Evolutionary conservation across 805 yeast species (phyloP), one percentile per base, ranked within the genome.

Genomic region (Lipomyces lipofer): DNA sequence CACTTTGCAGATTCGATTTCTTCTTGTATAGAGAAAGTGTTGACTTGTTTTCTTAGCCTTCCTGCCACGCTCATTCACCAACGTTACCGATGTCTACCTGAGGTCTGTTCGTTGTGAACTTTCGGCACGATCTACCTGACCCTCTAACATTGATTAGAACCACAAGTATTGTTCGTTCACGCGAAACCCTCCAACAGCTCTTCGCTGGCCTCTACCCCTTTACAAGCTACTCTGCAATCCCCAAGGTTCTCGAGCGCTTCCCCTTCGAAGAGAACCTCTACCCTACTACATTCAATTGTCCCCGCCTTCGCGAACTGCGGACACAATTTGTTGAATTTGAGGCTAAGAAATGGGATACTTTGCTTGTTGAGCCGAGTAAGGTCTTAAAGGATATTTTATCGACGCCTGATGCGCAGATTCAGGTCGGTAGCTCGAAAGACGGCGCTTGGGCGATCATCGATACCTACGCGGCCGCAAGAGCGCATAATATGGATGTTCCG

Each of bases 261-360:
- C 52, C 59, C 21, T 51, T 62, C 17, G 64, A 60, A 35, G 64
- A 60, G 36, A 53, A 60, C 47, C 44, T 60, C 24, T 56, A 53
- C 22, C 64, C 64, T 9, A 52, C 49, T 13, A 44, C 51, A 17
- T 35, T 32, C 13, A 13, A 27, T 21, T 60, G 64, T 29, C 53
- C 58, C 2, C 49, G 64, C 3, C 52, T 60, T 7, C 43, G 36
- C 6, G 60, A 59, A 30, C 46, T 60, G 13, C 52, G 51, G 2
- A 22, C 33, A 6, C 56, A 60, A 39, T 60, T 60, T 46, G 54
- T 54, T 19, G 54, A 32, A 3, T 46, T 47, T 17, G 58, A 55
- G 4, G 53, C 59, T 3, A 25, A 35, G 24, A 54, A 53, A 22
- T 60, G 60, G 61, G 51, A 58, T 50, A 63, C 64, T 13, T 24